These are phyloP conservation scores for Phytophthora sojae DNA, from an alignment of 352 stramenopile genomes.

Conservation along the genomic window DNA sequence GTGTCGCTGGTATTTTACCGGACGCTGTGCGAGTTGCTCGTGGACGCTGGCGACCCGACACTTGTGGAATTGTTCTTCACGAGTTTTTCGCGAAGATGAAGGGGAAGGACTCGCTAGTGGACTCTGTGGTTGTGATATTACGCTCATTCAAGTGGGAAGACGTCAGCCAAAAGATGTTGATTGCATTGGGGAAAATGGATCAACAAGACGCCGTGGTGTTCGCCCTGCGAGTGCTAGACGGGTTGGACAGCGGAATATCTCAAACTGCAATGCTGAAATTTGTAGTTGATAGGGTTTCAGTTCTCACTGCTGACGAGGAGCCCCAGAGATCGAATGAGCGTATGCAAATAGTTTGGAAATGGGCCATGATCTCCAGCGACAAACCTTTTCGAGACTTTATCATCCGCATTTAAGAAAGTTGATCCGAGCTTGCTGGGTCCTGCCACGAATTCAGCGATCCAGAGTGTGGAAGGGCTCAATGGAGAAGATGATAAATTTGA, in stretches of 20 bases:
- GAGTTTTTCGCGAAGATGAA: not conserved
- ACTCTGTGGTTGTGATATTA: not conserved
- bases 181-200: too few species aligned
- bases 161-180: not conserved
- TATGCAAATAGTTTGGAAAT: not conserved
- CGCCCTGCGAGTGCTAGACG: not conserved
- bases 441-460: not conserved
- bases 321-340: not conserved
- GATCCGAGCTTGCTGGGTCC: not conserved
- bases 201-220: too few species aligned
- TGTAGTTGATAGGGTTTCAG: not conserved
- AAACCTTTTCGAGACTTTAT: not conserved
- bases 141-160: not conserved
- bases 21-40: not conserved
- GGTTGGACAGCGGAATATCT: not conserved
- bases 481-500: not conserved
- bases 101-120: not conserved
- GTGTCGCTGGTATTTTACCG: too few species aligned
- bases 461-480: not conserved
- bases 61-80: not conserved
- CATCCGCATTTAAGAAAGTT: not conserved
- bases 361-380: not conserved
- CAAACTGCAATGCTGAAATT: not conserved
- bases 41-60: not conserved
- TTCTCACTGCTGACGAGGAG: not conserved